Evolutionary conservation across 306 rosid species (phyloP), one percentile per base, ranked within the genome.

Genomic region (Casuarina equisetifolia): DNA sequence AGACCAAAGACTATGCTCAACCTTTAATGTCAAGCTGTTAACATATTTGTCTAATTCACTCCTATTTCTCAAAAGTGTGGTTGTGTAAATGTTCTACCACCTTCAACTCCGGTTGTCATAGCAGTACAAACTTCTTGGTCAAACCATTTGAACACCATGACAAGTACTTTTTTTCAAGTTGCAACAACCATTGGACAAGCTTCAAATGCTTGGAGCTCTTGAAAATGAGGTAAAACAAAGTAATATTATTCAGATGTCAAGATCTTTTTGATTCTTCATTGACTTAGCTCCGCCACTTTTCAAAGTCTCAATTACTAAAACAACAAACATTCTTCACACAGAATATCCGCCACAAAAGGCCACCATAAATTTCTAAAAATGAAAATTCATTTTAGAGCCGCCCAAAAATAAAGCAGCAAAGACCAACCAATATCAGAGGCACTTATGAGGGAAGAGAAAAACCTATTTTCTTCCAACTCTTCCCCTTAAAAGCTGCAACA

Each of bases 401-500:
- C 52, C 40, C 1, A n/a, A 55, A 63, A 49, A 45, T 15, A 32
- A 49, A 51, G 68, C 55, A 45, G 54, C 46, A 79, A 12, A 59
- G 44, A 7, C 59, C 58, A 66, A 71, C 69, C 7, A 42, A 62
- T 10, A 55, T 39, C 55, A 57, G 13, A 42, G 54, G 39, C 36
- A 55, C 6, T 35, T 77, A 25, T 39, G 63, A 51, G 46, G 32
- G 80, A 72, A 85, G 70, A 83, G 68, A 80, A 38, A 68, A 72
- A 91, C 99, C 99, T 92, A 95, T 95, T 90, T 91, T 95, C 82
- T 95, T 92, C 99, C 99, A 95, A 86, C 90, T 89, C 88, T 91
- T 92, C 81, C 98, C 99, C 76, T 91, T 95, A 77, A 71, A 92
- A 75, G 86, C 80, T 73, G 91, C 92, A 82, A 92, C 99, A 16